Evolutionary conservation across 2,329 filamentous ascomycete genomes (phyloP).

Genomic region (Cladophialophora carrionii): DNA sequence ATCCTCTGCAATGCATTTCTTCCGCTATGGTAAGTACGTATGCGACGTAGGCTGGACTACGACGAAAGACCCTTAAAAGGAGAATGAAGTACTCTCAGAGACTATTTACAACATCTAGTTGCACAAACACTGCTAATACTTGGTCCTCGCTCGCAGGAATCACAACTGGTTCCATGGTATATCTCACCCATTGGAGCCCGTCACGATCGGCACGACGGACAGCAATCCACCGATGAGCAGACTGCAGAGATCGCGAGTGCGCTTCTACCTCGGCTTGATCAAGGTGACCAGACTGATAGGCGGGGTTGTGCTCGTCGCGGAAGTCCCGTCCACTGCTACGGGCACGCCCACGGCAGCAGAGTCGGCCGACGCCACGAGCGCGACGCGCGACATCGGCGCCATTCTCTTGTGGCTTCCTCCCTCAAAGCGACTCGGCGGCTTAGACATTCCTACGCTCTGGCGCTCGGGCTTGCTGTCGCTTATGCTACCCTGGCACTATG

Average conservation of each 20-base stretch:
- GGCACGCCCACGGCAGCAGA: neutral
- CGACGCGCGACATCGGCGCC: conserved; percentile 21
- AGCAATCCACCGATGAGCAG: conserved; percentile 21
- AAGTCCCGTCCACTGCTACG: conserved; percentile 8
- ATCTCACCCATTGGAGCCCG: conserved; percentile 21
- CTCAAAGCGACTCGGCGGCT: conserved; percentile 14
- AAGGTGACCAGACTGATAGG: conserved; percentile 20
- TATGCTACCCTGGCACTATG: conserved; percentile 29
- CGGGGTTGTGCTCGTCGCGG: conserved; percentile 25
- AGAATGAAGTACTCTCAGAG: too few species aligned
- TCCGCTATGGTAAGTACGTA: conserved; percentile 24
- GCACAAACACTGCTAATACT: neutral
- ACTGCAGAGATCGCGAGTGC: conserved; percentile 24
- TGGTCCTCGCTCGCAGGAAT: conserved; percentile 17
- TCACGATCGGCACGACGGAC: conserved; percentile 16
- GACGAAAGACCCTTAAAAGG: too few species aligned
- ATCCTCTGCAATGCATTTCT: conserved; percentile 33
- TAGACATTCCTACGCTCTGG: conserved; percentile 21
- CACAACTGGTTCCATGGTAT: conserved; percentile 33
- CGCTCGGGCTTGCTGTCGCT: conserved; percentile 25
- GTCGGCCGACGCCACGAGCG: neutral
- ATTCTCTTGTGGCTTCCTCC: conserved; percentile 31
- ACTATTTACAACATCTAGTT: too few species aligned
- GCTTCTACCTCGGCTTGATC: conserved; percentile 27
- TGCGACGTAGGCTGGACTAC: too few species aligned